Evolutionary conservation across 306 rosid genomes (phyloP).

Genomic region (Vigna mungo): DNA sequence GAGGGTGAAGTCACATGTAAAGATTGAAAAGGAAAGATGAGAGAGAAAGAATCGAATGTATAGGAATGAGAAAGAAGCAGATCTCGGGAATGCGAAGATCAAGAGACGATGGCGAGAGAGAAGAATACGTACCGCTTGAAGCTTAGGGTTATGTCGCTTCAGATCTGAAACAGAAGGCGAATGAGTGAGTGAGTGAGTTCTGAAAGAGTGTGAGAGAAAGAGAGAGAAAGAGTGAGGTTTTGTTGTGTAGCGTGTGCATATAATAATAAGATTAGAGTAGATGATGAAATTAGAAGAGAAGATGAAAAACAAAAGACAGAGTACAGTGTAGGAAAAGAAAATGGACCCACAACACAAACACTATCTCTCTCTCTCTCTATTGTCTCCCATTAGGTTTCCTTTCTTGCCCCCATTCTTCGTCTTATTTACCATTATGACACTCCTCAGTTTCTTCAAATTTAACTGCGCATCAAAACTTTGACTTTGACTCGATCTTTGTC

Average conservation of each 20-base stretch:
- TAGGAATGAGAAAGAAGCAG: not conserved
- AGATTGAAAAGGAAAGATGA: not conserved
- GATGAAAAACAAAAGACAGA: slow-evolving; percentile 18
- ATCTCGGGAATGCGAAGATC: slow-evolving; percentile 2
- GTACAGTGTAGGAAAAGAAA: slow-evolving; percentile 12
- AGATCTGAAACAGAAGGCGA: slow-evolving; percentile 40
- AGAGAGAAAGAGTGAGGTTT: not conserved
- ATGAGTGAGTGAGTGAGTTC: not conserved
- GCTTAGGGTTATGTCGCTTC: slow-evolving; percentile 41
- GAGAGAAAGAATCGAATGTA: not conserved
- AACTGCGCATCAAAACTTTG: not conserved
- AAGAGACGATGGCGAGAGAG: slow-evolving; percentile 1
- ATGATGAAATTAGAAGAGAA: slow-evolving; percentile 12
- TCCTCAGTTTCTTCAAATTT: not conserved
- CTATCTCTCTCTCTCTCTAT: not conserved
- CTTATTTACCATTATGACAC: slow-evolving; percentile 33
- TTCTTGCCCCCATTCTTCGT: not conserved
- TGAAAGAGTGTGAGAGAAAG: slow-evolving; percentile 12
- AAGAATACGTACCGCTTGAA: slow-evolving; percentile 29
- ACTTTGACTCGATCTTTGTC: not conserved
- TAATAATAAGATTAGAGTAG: not conserved
- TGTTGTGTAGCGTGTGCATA: not conserved
- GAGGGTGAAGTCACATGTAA: not conserved
- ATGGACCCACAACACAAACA: slow-evolving; percentile 24
- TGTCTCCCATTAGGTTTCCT: not conserved